phyloP scores from a whole-genome alignment of 176 grass and related monocot species.

The Eremochloa ophiuroides region DNA sequence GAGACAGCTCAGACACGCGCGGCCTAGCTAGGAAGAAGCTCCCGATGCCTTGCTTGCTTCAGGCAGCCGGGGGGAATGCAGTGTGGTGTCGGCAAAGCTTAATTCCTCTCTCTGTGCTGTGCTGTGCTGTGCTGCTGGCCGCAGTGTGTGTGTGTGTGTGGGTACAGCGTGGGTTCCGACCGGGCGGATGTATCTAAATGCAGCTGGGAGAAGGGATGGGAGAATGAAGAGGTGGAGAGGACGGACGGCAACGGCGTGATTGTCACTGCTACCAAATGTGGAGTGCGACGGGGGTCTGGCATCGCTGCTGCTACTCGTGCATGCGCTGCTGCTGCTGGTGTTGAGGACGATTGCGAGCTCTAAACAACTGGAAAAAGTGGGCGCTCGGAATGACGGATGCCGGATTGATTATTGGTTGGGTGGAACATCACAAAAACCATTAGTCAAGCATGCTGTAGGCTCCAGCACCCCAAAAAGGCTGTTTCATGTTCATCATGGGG shows the following conservation, averaged over 20 bases:
- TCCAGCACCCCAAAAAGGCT: not conserved
- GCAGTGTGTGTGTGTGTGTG: not conserved
- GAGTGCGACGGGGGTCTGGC: not conserved
- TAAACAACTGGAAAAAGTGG: not conserved
- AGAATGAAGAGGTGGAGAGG: not conserved
- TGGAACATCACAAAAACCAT: not conserved
- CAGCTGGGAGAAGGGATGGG: not conserved
- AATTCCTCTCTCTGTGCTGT: constrained; percentile 10
- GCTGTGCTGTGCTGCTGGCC: not conserved
- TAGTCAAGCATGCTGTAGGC: not conserved
- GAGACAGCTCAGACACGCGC: constrained; percentile 15
- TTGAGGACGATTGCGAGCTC: constrained; percentile 3
- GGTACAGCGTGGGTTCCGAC: not conserved
- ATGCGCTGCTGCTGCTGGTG: not conserved
- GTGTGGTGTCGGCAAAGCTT: constrained; percentile 52
- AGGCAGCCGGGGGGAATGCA: constrained; percentile 18
- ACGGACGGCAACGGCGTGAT: not conserved
- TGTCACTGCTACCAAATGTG: constrained; percentile 6
- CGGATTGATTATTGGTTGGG: not conserved
- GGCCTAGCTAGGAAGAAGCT: not conserved
- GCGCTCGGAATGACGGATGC: not conserved
- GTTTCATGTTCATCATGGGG: not conserved
- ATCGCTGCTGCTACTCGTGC: not conserved
- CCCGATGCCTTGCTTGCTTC: constrained; percentile 31
- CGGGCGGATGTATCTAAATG: constrained; percentile 19